Conservation (phyloP, 768 basidiomycete genomes). For the Lactifluus echinatus region DNA sequence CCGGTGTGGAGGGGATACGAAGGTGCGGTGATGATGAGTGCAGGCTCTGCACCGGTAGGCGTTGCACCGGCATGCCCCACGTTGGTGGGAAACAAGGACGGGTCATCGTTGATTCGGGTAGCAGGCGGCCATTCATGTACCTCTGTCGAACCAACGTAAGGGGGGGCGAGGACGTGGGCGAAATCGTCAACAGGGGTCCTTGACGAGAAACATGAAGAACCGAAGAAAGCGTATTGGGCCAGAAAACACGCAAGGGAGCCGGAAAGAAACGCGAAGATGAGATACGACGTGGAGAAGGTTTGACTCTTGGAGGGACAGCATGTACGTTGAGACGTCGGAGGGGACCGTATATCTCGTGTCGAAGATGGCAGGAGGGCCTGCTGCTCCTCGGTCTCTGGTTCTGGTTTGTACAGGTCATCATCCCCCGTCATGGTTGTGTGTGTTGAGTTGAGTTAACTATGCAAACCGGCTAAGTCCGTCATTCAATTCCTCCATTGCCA, state of each 20-base stretch:
- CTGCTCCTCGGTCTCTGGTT: slow-evolving; percentile 15
- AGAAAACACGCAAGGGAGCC: slow-evolving; percentile 13
- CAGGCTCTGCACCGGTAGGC: slow-evolving; percentile 73
- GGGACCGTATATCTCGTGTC: slow-evolving; percentile 20
- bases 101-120: slow-evolving; percentile 62
- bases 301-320: slow-evolving; percentile 1
- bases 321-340: slow-evolving; percentile 34
- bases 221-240: slow-evolving; percentile 12
- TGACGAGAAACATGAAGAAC: not conserved
- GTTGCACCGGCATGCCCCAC: slow-evolving; percentile 74
- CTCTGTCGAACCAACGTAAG: slow-evolving; percentile 65
- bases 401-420: slow-evolving; percentile 12
- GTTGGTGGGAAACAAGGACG: slow-evolving; percentile 65
- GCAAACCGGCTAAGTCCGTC: too few relatives aligned
- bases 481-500: not conserved
- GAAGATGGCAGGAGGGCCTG: slow-evolving; percentile 23
- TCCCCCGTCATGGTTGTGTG: not conserved
- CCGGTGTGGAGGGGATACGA: slow-evolving; percentile 72
- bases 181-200: not conserved
- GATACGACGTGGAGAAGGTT: slow-evolving; percentile 1
- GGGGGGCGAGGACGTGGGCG: slow-evolving; percentile 38
- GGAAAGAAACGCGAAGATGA: slow-evolving; percentile 14
- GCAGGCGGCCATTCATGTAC: slow-evolving; percentile 64
- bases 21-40: slow-evolving; percentile 63
- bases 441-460: not conserved